Evolutionary conservation across 2,329 filamentous ascomycete species (phyloP).

Genomic region (Cladorrhinum sp.): DNA sequence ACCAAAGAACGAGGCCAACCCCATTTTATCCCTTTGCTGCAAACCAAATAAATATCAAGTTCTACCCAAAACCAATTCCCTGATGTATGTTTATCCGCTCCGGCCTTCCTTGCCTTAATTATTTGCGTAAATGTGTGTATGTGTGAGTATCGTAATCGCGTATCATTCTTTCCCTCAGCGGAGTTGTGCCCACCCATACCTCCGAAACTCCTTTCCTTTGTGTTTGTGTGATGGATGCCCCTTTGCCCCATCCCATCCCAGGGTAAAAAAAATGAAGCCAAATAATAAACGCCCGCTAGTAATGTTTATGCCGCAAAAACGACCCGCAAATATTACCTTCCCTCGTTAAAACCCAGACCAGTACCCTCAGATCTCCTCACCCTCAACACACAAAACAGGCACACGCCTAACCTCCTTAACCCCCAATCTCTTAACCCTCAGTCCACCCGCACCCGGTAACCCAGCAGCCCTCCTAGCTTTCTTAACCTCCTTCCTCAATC

Average conservation of each 20-base stretch:
- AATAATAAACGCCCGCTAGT: background rate
- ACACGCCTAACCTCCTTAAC: background rate
- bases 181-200: no score
- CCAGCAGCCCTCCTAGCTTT: slow-evolving; percentile 27
- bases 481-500: slow-evolving; percentile 34
- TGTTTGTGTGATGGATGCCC: background rate
- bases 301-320: background rate
- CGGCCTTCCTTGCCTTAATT: background rate
- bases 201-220: background rate
- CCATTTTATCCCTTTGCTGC: no score
- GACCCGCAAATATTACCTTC: background rate
- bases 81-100: background rate
- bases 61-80: background rate
- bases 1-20: no score
- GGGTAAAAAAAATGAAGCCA: background rate
- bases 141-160: no score
- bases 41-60: background rate
- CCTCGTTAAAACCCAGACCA: background rate
- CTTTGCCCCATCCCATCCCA: no score
- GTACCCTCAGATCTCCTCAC: background rate
- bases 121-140: background rate
- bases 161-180: no score
- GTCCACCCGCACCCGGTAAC: background rate
- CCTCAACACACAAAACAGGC: slow-evolving; percentile 1
- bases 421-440: slow-evolving; percentile 9